Percentiles rank a stretch among this genome's conserved stretches.
phyloP scores from a whole-genome alignment of 2,329 filamentous ascomycete species.

The Pleoardoris graminearum region DNA sequence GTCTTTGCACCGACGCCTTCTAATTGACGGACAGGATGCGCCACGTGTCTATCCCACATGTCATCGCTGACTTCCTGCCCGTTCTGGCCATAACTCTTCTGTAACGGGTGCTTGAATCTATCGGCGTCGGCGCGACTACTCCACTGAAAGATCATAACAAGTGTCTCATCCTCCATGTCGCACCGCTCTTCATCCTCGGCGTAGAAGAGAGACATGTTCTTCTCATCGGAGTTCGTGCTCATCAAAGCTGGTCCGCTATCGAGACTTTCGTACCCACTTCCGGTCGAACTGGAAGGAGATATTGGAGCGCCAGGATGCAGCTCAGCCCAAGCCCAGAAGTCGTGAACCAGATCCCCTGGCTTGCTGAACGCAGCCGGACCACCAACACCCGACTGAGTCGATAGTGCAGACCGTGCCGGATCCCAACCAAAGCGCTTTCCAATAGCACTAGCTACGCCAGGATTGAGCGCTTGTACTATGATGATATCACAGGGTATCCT shows the following conservation, averaged over 20 bases:
- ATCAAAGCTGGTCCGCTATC: constrained; percentile 8
- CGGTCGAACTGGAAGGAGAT: constrained; percentile 15
- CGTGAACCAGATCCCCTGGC: constrained; percentile 32
- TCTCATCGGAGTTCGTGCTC: constrained; percentile 32
- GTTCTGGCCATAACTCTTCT: constrained; percentile 32
- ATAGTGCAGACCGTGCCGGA: constrained; percentile 29
- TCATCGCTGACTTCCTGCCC: constrained; percentile 22
- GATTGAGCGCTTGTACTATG: constrained; percentile 22
- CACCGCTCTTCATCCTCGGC: constrained; percentile 18
- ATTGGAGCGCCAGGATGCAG: constrained; percentile 14
- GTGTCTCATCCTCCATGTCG: constrained; percentile 27
- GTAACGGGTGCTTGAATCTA: constrained; percentile 34
- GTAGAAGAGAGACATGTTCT: constrained; percentile 28
- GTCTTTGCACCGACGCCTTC: constrained; percentile 27
- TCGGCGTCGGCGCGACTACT: constrained; percentile 28
- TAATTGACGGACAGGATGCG: constrained; percentile 31
- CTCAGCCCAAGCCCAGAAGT: constrained; percentile 38
- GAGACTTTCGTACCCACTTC: constrained; percentile 16
- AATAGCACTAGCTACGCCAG: constrained; percentile 28
- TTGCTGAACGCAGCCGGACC: constrained; percentile 25
- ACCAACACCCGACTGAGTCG: constrained; percentile 18
- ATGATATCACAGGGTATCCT: constrained; percentile 31
- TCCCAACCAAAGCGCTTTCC: constrained; percentile 39
- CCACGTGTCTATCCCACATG: constrained; percentile 33
- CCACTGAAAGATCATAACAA: constrained; percentile 40